A percentile compares a stretch with the other conserved stretches of the same genome.
These are phyloP conservation scores for Neonectria faginata DNA, from an alignment of 2,329 filamentous ascomycete genomes.

Conservation along the genomic window DNA sequence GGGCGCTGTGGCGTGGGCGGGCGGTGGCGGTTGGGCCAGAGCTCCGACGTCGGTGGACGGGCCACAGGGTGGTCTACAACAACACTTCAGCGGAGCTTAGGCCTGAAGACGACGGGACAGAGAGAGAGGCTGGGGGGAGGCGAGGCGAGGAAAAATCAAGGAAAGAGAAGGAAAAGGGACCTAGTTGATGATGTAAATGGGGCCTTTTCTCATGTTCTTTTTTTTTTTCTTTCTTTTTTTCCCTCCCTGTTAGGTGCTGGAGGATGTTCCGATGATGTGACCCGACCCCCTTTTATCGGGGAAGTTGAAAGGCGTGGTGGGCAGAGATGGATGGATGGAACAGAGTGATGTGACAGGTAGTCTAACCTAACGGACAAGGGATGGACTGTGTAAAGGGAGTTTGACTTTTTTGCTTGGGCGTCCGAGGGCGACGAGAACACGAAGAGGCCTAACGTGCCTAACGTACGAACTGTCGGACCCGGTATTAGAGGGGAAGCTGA, in stretches of 20 bases:
- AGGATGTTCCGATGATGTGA: not conserved
- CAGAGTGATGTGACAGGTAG: not conserved
- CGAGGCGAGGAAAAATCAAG: slow-evolving; percentile 10
- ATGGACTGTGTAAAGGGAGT: not conserved
- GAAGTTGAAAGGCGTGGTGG: not conserved
- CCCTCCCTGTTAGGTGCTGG: not conserved
- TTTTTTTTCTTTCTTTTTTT: not conserved
- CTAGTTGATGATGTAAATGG: not conserved
- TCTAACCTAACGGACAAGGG: not conserved
- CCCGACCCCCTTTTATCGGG: not conserved
- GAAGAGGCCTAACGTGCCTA: not conserved
- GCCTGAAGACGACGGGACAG: not conserved
- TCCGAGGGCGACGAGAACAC: not conserved
- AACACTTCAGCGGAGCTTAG: not conserved
- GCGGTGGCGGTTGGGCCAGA: slow-evolving; percentile 19
- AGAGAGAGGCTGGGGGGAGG: slow-evolving; percentile 19
- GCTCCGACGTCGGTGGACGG: slow-evolving; percentile 33
- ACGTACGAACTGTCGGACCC: too few species aligned
- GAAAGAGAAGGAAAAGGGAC: not conserved
- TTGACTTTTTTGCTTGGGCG: not conserved
- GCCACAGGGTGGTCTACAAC: slow-evolving; percentile 33
- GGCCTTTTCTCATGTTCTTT: not conserved
- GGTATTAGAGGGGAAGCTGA: too few species aligned
- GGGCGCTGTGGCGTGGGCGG: slow-evolving; percentile 24
- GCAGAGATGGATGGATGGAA: not conserved